A percentile compares a stretch with the other conserved stretches of the same genome.
Conservation (phyloP, 2,329 filamentous ascomycete species). For the Trichophyton schoenleinii region DNA sequence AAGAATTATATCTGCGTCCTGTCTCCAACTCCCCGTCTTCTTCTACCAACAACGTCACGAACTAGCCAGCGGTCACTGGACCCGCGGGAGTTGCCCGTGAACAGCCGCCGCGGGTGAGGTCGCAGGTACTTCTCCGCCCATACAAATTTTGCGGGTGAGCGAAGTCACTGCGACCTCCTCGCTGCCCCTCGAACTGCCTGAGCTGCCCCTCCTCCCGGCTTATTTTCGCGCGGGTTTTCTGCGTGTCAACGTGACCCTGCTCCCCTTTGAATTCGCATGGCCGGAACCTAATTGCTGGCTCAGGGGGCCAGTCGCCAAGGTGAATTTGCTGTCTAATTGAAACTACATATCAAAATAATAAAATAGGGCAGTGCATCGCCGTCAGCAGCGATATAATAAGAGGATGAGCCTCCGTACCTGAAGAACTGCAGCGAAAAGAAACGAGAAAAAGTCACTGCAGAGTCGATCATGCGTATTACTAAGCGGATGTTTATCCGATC, state of each 20-base stretch:
- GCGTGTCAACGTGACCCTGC: background rate
- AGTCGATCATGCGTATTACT: background rate
- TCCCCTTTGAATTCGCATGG: background rate
- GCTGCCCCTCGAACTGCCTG: background rate
- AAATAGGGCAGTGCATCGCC: background rate
- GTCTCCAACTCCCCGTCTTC: no score
- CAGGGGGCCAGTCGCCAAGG: background rate
- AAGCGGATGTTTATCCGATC: background rate
- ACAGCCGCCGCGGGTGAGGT: background rate
- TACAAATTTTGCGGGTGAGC: background rate
- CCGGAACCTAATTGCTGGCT: background rate
- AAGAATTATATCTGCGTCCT: background rate
- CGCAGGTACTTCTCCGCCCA: background rate
- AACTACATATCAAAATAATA: background rate
- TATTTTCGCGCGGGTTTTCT: conserved; percentile 1
- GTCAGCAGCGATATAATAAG: no score
- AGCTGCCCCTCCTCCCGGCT: background rate
- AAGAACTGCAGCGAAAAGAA: background rate
- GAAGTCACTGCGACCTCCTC: background rate
- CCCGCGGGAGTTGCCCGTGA: background rate
- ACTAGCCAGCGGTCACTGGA: background rate
- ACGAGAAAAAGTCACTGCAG: background rate
- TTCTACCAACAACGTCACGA: background rate
- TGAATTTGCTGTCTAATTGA: background rate
- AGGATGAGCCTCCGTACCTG: no score